phyloP scores from a whole-genome alignment of 768 basidiomycete genomes.

The Leucocoprinus leucothites region DNA sequence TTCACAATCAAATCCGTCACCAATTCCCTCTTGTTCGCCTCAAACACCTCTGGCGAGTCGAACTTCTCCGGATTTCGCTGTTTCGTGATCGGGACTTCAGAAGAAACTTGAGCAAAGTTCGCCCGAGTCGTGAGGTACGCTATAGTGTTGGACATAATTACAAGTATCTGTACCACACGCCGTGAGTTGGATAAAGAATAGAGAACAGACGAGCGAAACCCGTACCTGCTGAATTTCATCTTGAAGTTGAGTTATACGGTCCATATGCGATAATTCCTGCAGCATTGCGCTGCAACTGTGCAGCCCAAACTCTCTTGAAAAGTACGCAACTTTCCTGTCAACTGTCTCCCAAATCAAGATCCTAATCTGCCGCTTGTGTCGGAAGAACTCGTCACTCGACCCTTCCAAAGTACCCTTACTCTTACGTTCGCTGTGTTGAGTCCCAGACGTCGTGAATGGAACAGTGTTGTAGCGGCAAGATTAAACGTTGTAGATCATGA shows the following conservation, averaged over 20 bases:
- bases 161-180: slow-evolving; percentile 56
- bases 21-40: slow-evolving; percentile 83
- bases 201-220: not conserved
- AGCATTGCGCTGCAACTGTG: slow-evolving; percentile 76
- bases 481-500: not conserved
- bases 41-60: slow-evolving; percentile 70
- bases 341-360: not conserved
- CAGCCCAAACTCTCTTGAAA: not conserved
- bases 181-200: not conserved
- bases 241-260: slow-evolving; percentile 93
- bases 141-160: slow-evolving; percentile 83
- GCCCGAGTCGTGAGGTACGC: slow-evolving; percentile 75
- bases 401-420: not conserved
- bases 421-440: not conserved
- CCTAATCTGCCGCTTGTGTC: not conserved
- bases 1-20: slow-evolving; percentile 81
- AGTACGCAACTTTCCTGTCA: not conserved
- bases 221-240: slow-evolving; percentile 87
- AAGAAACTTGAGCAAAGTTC: slow-evolving; percentile 75
- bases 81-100: slow-evolving; percentile 83
- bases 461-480: not conserved
- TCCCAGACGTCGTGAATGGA: not conserved
- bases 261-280: slow-evolving; percentile 92
- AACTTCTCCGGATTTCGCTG: slow-evolving; percentile 68
- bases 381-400: not conserved